A percentile compares a stretch with the other conserved stretches of the same genome.
phyloP scores from a whole-genome alignment of 2,329 filamentous ascomycete species.

The Triangularia verruculosa region DNA sequence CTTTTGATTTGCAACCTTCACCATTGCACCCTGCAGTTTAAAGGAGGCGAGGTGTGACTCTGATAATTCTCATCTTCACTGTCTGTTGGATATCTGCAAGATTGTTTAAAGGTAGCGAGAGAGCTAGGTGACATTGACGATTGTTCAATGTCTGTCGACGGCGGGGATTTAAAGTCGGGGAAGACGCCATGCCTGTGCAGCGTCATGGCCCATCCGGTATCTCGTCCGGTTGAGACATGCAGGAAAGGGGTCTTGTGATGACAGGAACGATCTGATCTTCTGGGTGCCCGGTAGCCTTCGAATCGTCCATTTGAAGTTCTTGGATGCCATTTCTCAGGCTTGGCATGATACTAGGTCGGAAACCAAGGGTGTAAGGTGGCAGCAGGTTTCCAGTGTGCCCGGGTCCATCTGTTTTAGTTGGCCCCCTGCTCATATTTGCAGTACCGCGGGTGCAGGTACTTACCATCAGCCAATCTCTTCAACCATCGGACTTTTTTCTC shows the following conservation, averaged over 20 bases:
- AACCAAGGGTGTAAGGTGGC: not conserved
- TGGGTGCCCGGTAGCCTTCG: not conserved
- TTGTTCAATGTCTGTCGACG: not conserved
- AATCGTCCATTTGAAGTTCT: not conserved
- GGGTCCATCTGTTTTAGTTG: constrained; percentile 10
- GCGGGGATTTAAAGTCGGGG: not conserved
- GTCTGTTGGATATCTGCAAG: not conserved
- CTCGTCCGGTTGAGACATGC: not conserved
- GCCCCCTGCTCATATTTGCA: constrained; percentile 8
- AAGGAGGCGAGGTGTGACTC: not conserved
- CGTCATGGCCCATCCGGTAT: not conserved
- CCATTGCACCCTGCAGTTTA: not conserved
- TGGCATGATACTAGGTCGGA: not conserved
- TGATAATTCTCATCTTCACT: not conserved
- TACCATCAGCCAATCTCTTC: constrained; percentile 26
- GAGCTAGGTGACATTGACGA: not conserved
- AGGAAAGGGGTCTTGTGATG: not conserved
- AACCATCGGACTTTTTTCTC: constrained; percentile 20
- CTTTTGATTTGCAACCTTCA: not conserved
- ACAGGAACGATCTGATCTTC: not conserved
- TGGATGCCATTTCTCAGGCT: not conserved
- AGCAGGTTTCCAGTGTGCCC: constrained; percentile 6
- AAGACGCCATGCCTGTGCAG: not conserved
- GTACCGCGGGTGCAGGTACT: constrained; percentile 6
- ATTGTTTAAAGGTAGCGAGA: not conserved